Evolutionary conservation across 352 stramenopile species (phyloP).

Genomic region (Thalassiosira sp.): DNA sequence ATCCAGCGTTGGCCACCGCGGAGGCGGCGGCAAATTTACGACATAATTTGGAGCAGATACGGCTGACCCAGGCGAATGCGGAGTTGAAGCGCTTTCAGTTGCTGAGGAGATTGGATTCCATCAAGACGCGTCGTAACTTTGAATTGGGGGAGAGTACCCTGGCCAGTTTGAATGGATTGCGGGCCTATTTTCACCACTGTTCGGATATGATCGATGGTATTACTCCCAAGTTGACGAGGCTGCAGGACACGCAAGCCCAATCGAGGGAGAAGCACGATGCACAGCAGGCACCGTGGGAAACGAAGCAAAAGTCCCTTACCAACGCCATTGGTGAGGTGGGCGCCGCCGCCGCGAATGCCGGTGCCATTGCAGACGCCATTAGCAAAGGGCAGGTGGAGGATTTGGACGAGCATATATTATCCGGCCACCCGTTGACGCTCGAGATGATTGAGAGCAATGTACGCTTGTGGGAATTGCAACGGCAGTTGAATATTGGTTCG

Average conservation of each 20-base stretch:
- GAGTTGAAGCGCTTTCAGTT: conserved; percentile 81
- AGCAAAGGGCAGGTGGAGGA: conserved; percentile 66
- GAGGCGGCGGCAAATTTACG: conserved; percentile 67
- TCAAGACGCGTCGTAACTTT: conserved; percentile 78
- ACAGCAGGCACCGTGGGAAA: conserved; percentile 63
- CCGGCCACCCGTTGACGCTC: conserved; percentile 50
- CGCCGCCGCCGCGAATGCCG: conserved; percentile 45
- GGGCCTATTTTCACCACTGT: conserved; percentile 74
- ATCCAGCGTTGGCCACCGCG: conserved; percentile 61
- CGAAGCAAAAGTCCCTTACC: conserved; percentile 61
- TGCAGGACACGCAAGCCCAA: conserved; percentile 70
- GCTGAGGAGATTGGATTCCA: conserved; percentile 70
- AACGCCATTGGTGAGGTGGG: conserved; percentile 59
- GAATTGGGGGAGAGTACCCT: conserved; percentile 75
- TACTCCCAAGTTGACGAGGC: conserved; percentile 55
- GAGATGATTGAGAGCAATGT: conserved; percentile 71
- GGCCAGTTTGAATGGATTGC: conserved; percentile 67
- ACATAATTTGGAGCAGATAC: conserved; percentile 74
- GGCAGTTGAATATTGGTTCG: conserved; percentile 62
- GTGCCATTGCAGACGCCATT: conserved; percentile 57
- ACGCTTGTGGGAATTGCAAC: conserved; percentile 67
- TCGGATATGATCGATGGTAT: conserved; percentile 63
- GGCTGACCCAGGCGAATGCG: conserved; percentile 68
- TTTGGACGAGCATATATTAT: conserved; percentile 31
- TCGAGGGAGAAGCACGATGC: conserved; percentile 55